A percentile compares a stretch with the other conserved stretches of the same genome.
These are phyloP conservation scores for Astrothelium macrocarpum DNA, from an alignment of 495 filamentous ascomycete genomes.

Conservation along the genomic window DNA sequence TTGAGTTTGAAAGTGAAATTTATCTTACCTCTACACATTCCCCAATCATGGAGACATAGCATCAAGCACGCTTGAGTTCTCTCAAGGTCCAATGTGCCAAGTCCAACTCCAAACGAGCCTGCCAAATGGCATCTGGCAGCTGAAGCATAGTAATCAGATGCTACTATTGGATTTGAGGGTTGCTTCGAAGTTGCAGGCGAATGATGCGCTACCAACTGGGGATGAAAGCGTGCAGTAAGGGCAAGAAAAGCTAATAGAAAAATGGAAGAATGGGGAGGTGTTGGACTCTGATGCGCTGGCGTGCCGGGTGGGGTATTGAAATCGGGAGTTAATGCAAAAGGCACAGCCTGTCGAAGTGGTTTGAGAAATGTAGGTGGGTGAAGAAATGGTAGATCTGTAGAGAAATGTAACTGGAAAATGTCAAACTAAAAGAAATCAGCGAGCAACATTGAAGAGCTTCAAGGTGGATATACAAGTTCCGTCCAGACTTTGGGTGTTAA, in stretches of 20 bases:
- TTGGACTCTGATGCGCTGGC: neutral
- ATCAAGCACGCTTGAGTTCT: conserved; percentile 69
- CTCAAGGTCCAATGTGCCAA: conserved; percentile 53
- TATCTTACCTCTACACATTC: conserved; percentile 53
- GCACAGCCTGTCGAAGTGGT: conserved; percentile 41
- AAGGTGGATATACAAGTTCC: conserved; percentile 19
- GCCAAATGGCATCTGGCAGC: conserved; percentile 58
- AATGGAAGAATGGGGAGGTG: conserved; percentile 46
- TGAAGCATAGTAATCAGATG: conserved; percentile 71
- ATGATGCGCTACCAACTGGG: conserved; percentile 56
- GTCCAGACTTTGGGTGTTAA: conserved; percentile 42
- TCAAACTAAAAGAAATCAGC: conserved; percentile 42
- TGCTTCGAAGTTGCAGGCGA: conserved; percentile 40
- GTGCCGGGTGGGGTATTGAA: neutral
- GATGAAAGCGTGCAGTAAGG: conserved; percentile 70
- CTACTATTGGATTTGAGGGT: conserved; percentile 51
- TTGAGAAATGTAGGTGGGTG: conserved; percentile 64
- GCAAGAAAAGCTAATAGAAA: conserved; percentile 70
- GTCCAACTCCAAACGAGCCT: conserved; percentile 40
- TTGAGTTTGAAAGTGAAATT: neutral
- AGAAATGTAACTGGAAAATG: conserved; percentile 73
- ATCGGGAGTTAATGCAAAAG: conserved; percentile 24
- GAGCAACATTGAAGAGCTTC: conserved; percentile 17
- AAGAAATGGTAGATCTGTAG: conserved; percentile 72
- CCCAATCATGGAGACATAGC: conserved; percentile 80